A percentile compares a stretch with the other conserved stretches of the same genome.
Conservation (phyloP, 2,329 filamentous ascomycete species). For the Fusarium virguliforme region DNA sequence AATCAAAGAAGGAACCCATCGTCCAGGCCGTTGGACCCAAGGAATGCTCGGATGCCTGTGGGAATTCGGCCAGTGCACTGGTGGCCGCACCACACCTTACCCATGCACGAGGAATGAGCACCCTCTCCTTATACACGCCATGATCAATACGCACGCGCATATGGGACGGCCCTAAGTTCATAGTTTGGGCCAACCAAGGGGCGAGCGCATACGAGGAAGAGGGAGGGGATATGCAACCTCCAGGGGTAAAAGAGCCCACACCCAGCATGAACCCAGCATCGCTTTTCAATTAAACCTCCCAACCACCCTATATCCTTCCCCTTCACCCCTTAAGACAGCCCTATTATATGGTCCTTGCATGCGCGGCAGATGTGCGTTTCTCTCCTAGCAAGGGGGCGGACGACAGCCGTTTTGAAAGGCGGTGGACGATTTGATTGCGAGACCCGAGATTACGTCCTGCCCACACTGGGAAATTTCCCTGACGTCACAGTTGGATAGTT, state of each 20-base stretch:
- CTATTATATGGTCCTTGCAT: slow-evolving; percentile 32
- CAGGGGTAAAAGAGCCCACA: slow-evolving; percentile 27
- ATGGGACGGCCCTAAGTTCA: slow-evolving; percentile 1
- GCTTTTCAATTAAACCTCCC: slow-evolving; percentile 16
- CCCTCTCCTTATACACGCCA: not conserved
- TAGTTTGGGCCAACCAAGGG: slow-evolving; percentile 11
- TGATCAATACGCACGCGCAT: not conserved
- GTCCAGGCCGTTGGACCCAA: slow-evolving; percentile 28
- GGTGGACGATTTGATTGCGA: slow-evolving; percentile 28
- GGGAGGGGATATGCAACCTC: slow-evolving; percentile 25
- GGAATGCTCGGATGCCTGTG: slow-evolving; percentile 32
- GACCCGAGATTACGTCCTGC: slow-evolving; percentile 44
- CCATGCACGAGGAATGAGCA: slow-evolving; percentile 33
- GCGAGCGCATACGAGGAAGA: slow-evolving; percentile 5
- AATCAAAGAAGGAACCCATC: slow-evolving; percentile 23
- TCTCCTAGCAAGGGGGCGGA: slow-evolving; percentile 41
- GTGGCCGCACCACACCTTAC: slow-evolving; percentile 24
- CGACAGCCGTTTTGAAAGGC: slow-evolving; percentile 27
- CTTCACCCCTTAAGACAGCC: slow-evolving; percentile 25
- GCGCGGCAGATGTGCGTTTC: slow-evolving; percentile 24
- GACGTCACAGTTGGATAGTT: slow-evolving; percentile 41
- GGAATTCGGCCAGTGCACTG: slow-evolving; percentile 3
- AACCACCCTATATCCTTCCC: slow-evolving; percentile 14
- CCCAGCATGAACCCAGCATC: slow-evolving; percentile 21
- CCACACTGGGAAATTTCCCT: slow-evolving; percentile 44